Evolutionary conservation across 2,329 filamentous ascomycete genomes (phyloP), one percentile per base, ranked within the genome.

Genomic region (Balansia obtecta): DNA sequence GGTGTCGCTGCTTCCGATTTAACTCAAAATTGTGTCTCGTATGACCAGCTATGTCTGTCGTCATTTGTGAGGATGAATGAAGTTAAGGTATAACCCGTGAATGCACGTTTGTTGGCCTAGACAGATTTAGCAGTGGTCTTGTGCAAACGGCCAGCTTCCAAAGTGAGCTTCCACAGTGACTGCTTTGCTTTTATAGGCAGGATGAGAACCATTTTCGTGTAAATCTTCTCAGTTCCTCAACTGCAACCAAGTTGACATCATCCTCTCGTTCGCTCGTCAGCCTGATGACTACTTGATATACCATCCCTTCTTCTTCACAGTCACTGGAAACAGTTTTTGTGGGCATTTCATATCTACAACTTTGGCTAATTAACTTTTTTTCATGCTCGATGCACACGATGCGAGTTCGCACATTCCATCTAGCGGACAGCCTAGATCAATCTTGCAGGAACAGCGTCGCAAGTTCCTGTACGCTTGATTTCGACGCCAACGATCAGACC

Each of bases 381-480:
- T 22, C 46, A 40, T 40, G 15, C 15, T n/a, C 37, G 40, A 33
- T 18, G 3, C 9, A 32, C n/a, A 34, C 2, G 8, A 49, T 49
- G 47, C 2, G 12, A 16, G 7, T 11, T 33, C 20, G 15, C 15
- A n/a, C 11, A 8, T 12, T 34, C n/a, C 30, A 27, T 16, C 9
- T 7, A 7, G 38, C 16, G 2, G 30, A 22, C 16, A 33, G 15
- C 12, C n/a, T 9, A 9, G 38, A 16, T 12, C 11, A 15, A 44
- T 15, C 1, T 20, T 40, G 46, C 22, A 37, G 22, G 9, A 49
- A 32, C 42, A 52, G 50, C 32, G 13, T 13, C 20, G 44, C 49
- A 10, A 50, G 48, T 16, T 60, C 61, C 1, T 52, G 54, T 12
- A 66, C 64, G 3, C 37, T 66, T 7, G 50, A 47, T n/a, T 44